Percentiles rank a stretch among this genome's conserved stretches.
Evolutionary conservation across 31 red algal species (phyloP).

Genomic region (Odonthalia washingtoniensis): DNA sequence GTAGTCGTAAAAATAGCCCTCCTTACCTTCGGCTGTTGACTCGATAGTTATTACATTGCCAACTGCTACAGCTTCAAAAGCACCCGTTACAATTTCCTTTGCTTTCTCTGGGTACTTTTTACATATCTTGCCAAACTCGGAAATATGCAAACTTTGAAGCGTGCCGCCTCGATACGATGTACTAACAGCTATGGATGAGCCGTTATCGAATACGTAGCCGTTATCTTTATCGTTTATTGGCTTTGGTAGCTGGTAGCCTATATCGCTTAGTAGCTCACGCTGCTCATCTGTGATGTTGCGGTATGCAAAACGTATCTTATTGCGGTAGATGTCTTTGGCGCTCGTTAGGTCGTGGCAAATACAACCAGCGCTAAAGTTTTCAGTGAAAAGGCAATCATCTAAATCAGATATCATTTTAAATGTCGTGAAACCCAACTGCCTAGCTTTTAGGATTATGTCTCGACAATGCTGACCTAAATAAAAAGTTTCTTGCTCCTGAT

Average conservation of each 20-base stretch:
- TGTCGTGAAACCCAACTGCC: conserved; percentile 21
- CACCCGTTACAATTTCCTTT: not conserved
- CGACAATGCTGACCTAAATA: not conserved
- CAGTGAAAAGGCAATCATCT: not conserved
- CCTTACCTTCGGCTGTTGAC: not conserved
- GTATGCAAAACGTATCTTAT: not conserved
- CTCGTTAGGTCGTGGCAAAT: not conserved
- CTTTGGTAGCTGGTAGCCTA: too few relatives aligned
- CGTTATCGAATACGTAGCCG: not conserved
- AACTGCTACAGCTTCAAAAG: not conserved
- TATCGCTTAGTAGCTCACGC: too few relatives aligned
- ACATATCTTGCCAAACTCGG: conserved; percentile 2
- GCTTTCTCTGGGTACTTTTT: not conserved
- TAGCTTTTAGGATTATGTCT: conserved; percentile 1
- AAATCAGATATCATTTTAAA: not conserved
- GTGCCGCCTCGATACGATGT: not conserved
- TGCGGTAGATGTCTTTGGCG: not conserved
- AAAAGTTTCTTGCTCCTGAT: not conserved
- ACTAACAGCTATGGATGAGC: not conserved
- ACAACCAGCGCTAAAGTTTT: not conserved
- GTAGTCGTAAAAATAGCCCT: not conserved
- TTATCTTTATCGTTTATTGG: too few relatives aligned
- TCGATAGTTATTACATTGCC: not conserved
- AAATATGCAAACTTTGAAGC: not conserved
- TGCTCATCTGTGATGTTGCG: not conserved